A percentile compares a stretch with the other conserved stretches of the same genome.
phyloP scores from a whole-genome alignment of 2,329 filamentous ascomycete genomes.

The Clathrospora elynae region DNA sequence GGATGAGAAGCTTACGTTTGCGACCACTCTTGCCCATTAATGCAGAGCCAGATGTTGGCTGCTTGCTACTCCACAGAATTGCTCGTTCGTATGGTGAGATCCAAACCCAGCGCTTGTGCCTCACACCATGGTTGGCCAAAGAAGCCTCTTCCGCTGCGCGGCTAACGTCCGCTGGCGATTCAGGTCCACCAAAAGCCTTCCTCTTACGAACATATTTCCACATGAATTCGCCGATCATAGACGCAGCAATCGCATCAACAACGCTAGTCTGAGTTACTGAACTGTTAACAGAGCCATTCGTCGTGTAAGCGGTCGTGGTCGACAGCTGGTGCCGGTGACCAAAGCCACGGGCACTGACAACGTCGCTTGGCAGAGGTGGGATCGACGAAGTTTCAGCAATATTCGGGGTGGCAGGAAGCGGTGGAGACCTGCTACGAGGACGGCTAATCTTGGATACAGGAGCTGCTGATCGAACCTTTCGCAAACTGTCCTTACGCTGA shows the following conservation, averaged over 20 bases:
- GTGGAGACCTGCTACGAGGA: conserved; percentile 57
- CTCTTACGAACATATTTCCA: conserved; percentile 86
- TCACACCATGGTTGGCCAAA: conserved; percentile 71
- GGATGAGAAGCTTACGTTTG: conserved; percentile 70
- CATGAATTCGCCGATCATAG: conserved; percentile 99
- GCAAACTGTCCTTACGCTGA: conserved; percentile 65
- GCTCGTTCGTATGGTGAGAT: conserved; percentile 93
- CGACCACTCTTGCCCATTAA: conserved; percentile 92
- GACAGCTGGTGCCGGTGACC: conserved; percentile 64
- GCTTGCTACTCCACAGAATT: conserved; percentile 98
- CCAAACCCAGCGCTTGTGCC: conserved; percentile 98
- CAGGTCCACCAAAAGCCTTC: conserved; percentile 85
- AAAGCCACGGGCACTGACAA: conserved; percentile 58
- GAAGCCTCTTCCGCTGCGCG: conserved; percentile 60
- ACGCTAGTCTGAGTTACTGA: conserved; percentile 74
- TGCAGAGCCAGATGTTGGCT: conserved; percentile 84
- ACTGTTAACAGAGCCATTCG: conserved; percentile 61
- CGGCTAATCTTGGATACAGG: conserved; percentile 62
- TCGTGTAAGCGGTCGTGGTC: conserved; percentile 63
- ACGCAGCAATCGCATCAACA: conserved; percentile 95
- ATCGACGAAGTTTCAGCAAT: conserved; percentile 70
- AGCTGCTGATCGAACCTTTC: conserved; percentile 84
- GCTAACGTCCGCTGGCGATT: conserved; percentile 57
- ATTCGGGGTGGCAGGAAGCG: conserved; percentile 70
- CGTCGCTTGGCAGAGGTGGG: conserved; percentile 75